A percentile compares a stretch with the other conserved stretches of the same genome.
phyloP scores from a whole-genome alignment of 1,284 basidiomycete species.

The Phenoliferia sp. region DNA sequence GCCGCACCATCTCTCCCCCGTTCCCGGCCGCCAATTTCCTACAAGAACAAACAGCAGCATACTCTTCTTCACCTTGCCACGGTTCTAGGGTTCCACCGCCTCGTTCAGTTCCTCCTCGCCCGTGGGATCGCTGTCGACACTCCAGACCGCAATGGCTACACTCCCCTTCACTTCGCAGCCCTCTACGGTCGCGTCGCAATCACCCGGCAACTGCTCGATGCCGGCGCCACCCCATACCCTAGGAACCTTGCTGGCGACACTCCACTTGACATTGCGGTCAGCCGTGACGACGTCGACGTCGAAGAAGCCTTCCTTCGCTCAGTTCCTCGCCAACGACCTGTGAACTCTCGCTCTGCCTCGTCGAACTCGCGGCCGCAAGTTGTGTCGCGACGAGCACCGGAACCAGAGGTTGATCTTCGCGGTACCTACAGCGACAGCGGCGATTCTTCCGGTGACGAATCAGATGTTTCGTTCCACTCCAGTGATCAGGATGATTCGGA shows the following conservation, averaged over 20 bases:
- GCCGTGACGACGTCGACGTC: conserved; percentile 52
- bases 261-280: conserved; percentile 66
- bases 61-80: conserved; percentile 71
- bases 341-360: not conserved
- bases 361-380: not conserved
- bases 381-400: not conserved
- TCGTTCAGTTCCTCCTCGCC: conserved; percentile 67
- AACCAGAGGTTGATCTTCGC: not conserved
- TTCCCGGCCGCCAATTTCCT: conserved; percentile 31
- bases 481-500: conserved; percentile 2
- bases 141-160: conserved; percentile 85
- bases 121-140: conserved; percentile 73
- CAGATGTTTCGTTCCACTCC: conserved; percentile 10
- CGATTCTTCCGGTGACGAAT: conserved; percentile 10
- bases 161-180: conserved; percentile 81
- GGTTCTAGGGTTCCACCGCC: conserved; percentile 68
- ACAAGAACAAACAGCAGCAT: conserved; percentile 41
- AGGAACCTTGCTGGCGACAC: conserved; percentile 72
- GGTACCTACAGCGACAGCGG: not conserved
- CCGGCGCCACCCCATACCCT: conserved; percentile 72
- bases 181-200: conserved; percentile 63
- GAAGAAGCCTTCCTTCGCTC: conserved; percentile 33
- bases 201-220: conserved; percentile 62
- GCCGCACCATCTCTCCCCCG: conserved; percentile 27
- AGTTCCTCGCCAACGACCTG: not conserved